Evolutionary conservation across 1,139 yeast species (phyloP).

Genomic region (Torulaspora pretoriensis): DNA sequence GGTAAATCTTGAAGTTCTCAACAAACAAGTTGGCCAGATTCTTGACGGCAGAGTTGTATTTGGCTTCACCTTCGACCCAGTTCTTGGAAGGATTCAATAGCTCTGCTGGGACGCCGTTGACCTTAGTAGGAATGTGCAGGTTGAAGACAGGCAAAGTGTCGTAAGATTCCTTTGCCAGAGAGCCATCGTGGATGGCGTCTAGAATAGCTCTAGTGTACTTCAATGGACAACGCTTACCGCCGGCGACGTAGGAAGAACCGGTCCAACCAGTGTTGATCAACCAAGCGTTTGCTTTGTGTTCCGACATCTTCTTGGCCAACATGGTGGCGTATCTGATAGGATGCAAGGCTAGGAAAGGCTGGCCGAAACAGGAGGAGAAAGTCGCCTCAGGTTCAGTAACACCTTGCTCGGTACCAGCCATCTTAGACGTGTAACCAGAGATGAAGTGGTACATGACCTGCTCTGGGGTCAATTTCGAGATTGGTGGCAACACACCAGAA

Average conservation of each 20-base stretch:
- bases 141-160: constrained; percentile 86
- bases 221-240: constrained; percentile 97
- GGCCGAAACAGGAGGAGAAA: constrained; percentile 98
- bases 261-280: constrained; percentile 98
- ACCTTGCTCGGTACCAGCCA: constrained; percentile 99
- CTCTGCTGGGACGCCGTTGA: constrained; percentile 79
- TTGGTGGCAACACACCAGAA: constrained; percentile 96
- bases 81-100: constrained; percentile 82
- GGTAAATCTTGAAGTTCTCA: constrained; percentile 82
- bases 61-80: constrained; percentile 71
- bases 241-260: constrained; percentile 86
- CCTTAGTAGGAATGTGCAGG: constrained; percentile 77
- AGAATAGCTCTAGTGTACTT: constrained; percentile 96
- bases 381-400: constrained; percentile 98
- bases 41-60: constrained; percentile 65
- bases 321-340: constrained; percentile 98
- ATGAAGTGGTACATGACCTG: constrained; percentile 99
- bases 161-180: constrained; percentile 71
- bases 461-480: constrained; percentile 85
- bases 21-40: constrained; percentile 73
- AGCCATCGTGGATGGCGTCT: constrained; percentile 93
- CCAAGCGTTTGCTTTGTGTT: constrained; percentile 93
- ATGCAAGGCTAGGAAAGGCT: constrained; percentile 96
- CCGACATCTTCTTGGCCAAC: constrained; percentile 85
- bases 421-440: constrained; percentile 97